Conservation (phyloP, 495 filamentous ascomycete species). For the Tuber magnatum region DNA sequence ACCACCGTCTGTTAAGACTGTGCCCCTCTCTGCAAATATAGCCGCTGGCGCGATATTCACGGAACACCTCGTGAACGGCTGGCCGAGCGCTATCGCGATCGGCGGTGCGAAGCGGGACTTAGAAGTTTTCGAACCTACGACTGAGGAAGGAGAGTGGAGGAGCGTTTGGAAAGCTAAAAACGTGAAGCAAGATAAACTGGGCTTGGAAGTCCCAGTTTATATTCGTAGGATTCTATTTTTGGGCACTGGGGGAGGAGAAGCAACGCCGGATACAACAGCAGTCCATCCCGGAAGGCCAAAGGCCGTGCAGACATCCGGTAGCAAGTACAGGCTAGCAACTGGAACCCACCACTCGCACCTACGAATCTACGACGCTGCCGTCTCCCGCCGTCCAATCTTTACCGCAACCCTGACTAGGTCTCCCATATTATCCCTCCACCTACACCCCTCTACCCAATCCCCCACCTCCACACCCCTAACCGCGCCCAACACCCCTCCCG, state of each 20-base stretch:
- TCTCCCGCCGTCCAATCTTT: constrained; percentile 37
- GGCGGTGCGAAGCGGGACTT: constrained; percentile 29
- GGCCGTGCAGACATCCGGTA: neutral
- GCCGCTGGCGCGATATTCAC: constrained; percentile 23
- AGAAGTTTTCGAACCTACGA: constrained; percentile 30
- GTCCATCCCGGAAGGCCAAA: neutral
- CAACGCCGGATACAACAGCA: neutral
- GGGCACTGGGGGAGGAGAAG: neutral
- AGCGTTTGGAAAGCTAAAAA: constrained; percentile 36
- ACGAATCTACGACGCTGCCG: constrained; percentile 34
- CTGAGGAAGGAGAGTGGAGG: constrained; percentile 19
- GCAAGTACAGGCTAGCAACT: constrained; percentile 19
- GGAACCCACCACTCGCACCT: constrained; percentile 32
- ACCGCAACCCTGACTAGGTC: constrained; percentile 24
- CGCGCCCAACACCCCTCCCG: constrained; percentile 24
- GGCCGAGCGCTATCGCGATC: constrained; percentile 24
- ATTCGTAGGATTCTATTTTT: constrained; percentile 28
- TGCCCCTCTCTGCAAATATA: constrained; percentile 9
- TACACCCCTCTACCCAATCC: constrained; percentile 24
- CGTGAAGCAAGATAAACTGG: constrained; percentile 32
- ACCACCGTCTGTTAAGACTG: neutral
- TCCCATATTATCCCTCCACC: constrained; percentile 23
- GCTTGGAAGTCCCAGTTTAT: constrained; percentile 35
- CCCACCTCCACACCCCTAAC: constrained; percentile 15
- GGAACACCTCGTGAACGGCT: constrained; percentile 1